Conservation (phyloP, 2,329 filamentous ascomycete genomes). For the Epicoccum sorghinum region DNA sequence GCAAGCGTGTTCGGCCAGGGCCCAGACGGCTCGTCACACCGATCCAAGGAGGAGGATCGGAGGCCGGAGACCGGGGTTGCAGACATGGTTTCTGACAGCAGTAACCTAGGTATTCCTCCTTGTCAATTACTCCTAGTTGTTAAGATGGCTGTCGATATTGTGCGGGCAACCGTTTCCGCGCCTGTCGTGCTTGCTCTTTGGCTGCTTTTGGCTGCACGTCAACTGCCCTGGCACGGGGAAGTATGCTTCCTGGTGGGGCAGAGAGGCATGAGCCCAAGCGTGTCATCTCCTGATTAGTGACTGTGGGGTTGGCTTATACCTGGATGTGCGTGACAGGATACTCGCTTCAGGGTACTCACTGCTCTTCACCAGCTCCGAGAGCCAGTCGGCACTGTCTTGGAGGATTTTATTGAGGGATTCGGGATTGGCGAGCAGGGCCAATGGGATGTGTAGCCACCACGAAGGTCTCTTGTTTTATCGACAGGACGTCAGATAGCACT, state of each 20-base stretch:
- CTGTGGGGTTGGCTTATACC: neutral
- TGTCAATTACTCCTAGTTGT: neutral
- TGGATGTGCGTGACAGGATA: neutral
- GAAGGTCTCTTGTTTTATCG: too few species aligned
- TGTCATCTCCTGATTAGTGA: neutral
- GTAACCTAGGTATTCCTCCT: too few species aligned
- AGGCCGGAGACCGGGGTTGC: neutral
- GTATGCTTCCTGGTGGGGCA: neutral
- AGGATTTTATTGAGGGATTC: too few species aligned
- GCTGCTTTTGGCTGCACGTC: neutral
- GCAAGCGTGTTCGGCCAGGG: neutral
- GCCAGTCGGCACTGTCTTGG: too few species aligned
- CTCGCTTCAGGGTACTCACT: too few species aligned
- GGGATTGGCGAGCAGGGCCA: too few species aligned
- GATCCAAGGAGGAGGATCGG: constrained; percentile 4
- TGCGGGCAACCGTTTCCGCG: too few species aligned
- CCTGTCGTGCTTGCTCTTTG: too few species aligned
- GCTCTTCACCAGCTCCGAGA: too few species aligned
- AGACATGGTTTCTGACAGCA: too few species aligned
- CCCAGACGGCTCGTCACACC: constrained; percentile 7
- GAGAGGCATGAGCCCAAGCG: neutral
- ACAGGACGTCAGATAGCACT: too few species aligned
- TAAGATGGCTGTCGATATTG: neutral
- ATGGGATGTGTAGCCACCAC: too few species aligned
- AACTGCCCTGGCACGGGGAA: neutral